Conservation (phyloP, 1,284 basidiomycete species). For the Moniliophthora roreri region DNA sequence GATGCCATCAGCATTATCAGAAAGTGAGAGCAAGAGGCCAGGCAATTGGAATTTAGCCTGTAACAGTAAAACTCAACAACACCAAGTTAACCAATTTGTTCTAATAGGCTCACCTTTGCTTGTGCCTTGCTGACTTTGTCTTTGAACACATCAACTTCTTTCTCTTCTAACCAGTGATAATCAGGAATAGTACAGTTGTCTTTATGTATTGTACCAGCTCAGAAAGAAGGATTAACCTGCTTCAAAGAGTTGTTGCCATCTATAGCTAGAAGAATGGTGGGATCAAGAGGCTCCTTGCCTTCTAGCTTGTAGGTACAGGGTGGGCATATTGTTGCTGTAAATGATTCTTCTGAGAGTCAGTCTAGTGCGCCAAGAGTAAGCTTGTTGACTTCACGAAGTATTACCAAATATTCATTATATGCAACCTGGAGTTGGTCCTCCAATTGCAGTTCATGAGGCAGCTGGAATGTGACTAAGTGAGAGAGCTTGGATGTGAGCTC, state of each 20-base stretch:
- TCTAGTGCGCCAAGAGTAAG: neutral
- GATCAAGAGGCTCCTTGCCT: neutral
- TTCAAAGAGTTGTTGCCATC: constrained; percentile 38
- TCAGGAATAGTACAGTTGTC: constrained; percentile 10
- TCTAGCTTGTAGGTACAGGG: neutral
- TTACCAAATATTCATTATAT: neutral
- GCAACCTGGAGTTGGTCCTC: neutral
- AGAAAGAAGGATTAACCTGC: constrained; percentile 21
- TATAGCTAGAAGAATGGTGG: constrained; percentile 21
- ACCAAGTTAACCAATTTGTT: too few relatives aligned
- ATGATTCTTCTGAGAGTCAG: neutral
- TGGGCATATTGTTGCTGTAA: neutral
- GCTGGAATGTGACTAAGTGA: neutral
- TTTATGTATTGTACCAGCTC: constrained; percentile 18
- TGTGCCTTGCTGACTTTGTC: constrained; percentile 26
- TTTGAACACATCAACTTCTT: constrained; percentile 28
- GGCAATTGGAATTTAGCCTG: neutral
- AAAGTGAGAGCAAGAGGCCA: too few relatives aligned
- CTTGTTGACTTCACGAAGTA: neutral
- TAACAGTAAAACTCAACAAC: neutral
- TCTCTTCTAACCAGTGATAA: constrained; percentile 18
- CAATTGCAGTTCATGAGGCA: neutral
- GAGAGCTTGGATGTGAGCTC: neutral
- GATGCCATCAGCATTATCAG: neutral
- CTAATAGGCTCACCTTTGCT: too few relatives aligned